These are phyloP conservation scores for Pythium monospermum DNA, from an alignment of 352 stramenopile genomes.

Conservation along the genomic window DNA sequence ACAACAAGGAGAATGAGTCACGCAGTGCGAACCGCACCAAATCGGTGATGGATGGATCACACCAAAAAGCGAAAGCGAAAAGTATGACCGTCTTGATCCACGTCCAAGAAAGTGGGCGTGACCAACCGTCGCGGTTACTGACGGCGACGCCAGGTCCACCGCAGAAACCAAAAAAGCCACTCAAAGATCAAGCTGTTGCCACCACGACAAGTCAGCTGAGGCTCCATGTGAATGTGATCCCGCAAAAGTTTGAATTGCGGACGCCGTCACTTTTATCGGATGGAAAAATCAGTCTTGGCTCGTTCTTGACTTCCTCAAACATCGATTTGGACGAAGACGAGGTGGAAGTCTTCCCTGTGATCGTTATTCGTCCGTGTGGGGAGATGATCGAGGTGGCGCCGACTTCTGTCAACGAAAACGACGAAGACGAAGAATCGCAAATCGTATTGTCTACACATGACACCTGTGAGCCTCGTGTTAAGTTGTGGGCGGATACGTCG, in stretches of 20 bases:
- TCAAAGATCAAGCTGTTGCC: background rate
- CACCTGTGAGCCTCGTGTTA: background rate
- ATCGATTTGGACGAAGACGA: conserved; percentile 49
- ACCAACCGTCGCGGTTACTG: conserved; percentile 33
- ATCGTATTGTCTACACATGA: background rate
- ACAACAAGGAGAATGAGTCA: conserved; percentile 24
- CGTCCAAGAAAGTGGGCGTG: conserved; percentile 25
- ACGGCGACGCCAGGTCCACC: background rate
- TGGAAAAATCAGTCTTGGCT: conserved; percentile 22
- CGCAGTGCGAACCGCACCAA: conserved; percentile 11
- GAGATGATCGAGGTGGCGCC: conserved; percentile 24
- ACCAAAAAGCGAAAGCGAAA: background rate
- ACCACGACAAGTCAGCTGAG: background rate
- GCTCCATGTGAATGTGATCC: conserved; percentile 33
- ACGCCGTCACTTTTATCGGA: conserved; percentile 26
- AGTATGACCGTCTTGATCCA: conserved; percentile 27
- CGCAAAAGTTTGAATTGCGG: conserved; percentile 32
- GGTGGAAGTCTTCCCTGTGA: conserved; percentile 60
- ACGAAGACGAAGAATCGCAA: background rate
- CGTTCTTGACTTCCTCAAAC: conserved; percentile 42
- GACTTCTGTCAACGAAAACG: background rate
- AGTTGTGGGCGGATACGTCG: conserved; percentile 23
- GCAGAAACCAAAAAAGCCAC: background rate
- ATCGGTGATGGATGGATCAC: background rate
- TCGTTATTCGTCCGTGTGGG: conserved; percentile 44